Evolutionary conservation across 2,329 filamentous ascomycete genomes (phyloP), one percentile per base, ranked within the genome.

Genomic region (Apiospora sp.): DNA sequence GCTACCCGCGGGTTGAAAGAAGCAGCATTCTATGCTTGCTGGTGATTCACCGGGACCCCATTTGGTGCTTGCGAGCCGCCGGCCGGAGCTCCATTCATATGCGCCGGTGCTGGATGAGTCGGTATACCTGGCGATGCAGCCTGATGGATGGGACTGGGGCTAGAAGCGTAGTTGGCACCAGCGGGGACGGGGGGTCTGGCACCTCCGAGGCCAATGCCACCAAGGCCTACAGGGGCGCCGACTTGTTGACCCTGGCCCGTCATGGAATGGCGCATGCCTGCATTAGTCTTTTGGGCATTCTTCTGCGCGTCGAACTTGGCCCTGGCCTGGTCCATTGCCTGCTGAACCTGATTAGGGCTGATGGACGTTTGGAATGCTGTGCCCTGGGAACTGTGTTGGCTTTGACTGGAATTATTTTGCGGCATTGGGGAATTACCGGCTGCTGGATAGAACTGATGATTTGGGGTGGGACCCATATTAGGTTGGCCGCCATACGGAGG

Each of bases 261-360:
- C 37, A 76, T 74, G 8, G 75, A 73, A 69, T 77, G 78, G 37
- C 78, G 75, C 14, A 78, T 73, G 30, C 73, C 73, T 67, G 81
- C 80, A 46, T 76, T 78, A 3, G 78, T 75, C 68, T 75, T 77
- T 54, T 80, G 78, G 13, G 76, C 77, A 37, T 46, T 77, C 71
- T 79, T 76, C 14, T 76, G 76, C 16, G 77, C 77, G 72, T 78
- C 76, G 70, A 80, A 81, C n/a, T 79, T 76, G 44, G 79, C 78
- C 71, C 78, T 79, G 58, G 78, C 79, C 70, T 81, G 79, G 69
- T 80, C 76, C 78, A 81, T 81, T 4, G 79, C 79, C 73, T 81
- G 80, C 70, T 81, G 77, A 7, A 80, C 77, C 72, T 81, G 80
- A 30, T 78, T 75, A 41, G 79, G 75, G 46, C 75, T 78, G 12